A percentile compares a stretch with the other conserved stretches of the same genome.
Evolutionary conservation across 305 asterid species (phyloP).

Genomic region (Solanum hybrid): DNA sequence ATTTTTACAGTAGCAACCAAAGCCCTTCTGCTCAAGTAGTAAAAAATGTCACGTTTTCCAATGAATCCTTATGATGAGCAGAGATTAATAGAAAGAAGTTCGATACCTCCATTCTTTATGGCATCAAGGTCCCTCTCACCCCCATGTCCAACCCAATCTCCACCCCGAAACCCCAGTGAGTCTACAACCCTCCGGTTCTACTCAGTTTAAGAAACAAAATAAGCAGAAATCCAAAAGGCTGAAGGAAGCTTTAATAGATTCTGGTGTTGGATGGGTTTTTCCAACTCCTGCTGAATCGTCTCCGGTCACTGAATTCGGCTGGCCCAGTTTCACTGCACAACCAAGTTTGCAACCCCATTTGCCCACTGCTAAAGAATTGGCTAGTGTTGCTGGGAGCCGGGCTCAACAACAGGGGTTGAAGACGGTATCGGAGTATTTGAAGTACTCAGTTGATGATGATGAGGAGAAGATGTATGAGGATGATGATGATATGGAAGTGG

Average conservation of each 20-base stretch:
- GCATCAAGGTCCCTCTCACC: slow-evolving; percentile 71
- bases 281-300: slow-evolving; percentile 8
- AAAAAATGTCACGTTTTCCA: slow-evolving; percentile 2
- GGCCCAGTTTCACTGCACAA: slow-evolving; percentile 19
- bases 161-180: background rate
- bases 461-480: background rate
- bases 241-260: background rate
- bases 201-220: slow-evolving; percentile 31
- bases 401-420: background rate
- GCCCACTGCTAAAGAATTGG: background rate
- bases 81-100: slow-evolving; percentile 53
- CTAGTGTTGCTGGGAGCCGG: background rate
- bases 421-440: background rate
- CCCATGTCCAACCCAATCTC: background rate
- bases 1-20: background rate
- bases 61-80: slow-evolving; percentile 55
- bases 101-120: slow-evolving; percentile 79
- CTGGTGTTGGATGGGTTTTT: slow-evolving; percentile 45
- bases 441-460: background rate
- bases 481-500: background rate
- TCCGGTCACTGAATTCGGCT: background rate
- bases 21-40: background rate
- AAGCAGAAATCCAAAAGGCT: background rate
- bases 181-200: slow-evolving; percentile 28
- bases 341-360: background rate